Conservation (phyloP, 768 basidiomycete species). For the Cyclocybe cylindracea region DNA sequence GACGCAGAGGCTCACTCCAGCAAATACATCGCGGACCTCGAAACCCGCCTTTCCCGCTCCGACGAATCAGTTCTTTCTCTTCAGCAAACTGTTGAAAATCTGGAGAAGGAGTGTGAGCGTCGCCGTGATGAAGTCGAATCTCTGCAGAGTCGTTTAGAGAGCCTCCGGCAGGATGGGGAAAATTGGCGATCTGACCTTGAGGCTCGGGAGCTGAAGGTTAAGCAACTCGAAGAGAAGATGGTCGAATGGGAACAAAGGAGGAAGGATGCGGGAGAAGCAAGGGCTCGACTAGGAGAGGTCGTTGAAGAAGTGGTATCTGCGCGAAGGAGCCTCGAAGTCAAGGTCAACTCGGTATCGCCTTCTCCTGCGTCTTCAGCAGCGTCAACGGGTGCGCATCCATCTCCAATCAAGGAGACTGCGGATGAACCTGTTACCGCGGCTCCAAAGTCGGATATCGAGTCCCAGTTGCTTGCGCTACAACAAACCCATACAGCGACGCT, state of each 20-base stretch:
- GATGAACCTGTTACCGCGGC: constrained; percentile 16
- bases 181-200: constrained; percentile 87
- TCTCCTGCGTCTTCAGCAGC: constrained; percentile 26
- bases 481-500: constrained; percentile 82
- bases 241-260: constrained; percentile 75
- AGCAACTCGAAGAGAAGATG: constrained; percentile 78
- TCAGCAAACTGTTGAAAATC: constrained; percentile 67
- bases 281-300: constrained; percentile 64
- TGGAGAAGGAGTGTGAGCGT: constrained; percentile 78
- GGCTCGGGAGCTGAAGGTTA: constrained; percentile 73
- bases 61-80: constrained; percentile 76
- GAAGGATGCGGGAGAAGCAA: constrained; percentile 65
- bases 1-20: constrained; percentile 72
- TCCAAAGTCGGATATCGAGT: constrained; percentile 45
- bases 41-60: constrained; percentile 73
- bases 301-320: constrained; percentile 74
- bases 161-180: constrained; percentile 71
- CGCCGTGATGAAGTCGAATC: constrained; percentile 70
- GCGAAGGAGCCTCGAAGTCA: constrained; percentile 62
- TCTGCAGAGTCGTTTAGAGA: constrained; percentile 71
- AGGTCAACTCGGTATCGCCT: constrained; percentile 22
- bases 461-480: constrained; percentile 74
- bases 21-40: constrained; percentile 86
- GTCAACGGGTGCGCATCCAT: constrained; percentile 24
- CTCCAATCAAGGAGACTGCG: constrained; percentile 18